Evolutionary conservation across 2,329 filamentous ascomycete species (phyloP).

Genomic region (Raffaelea arxii): DNA sequence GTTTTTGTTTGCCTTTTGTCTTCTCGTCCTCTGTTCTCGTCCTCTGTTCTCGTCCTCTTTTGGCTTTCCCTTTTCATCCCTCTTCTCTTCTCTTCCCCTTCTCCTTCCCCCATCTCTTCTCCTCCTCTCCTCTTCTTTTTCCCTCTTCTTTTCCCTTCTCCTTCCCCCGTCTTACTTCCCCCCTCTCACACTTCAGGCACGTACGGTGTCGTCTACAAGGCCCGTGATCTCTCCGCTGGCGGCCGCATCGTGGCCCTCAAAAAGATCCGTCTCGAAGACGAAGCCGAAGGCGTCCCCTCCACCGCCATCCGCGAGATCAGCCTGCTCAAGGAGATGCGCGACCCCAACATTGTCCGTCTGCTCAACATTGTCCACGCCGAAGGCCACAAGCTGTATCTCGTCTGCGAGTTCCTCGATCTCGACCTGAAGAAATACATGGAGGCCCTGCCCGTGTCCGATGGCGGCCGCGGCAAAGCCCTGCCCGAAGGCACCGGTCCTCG

Average conservation of each 20-base stretch:
- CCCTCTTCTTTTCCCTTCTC: no score
- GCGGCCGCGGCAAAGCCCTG: constrained; percentile 70
- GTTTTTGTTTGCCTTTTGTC: constrained; percentile 14
- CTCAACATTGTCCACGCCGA: constrained; percentile 87
- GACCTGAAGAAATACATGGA: constrained; percentile 96
- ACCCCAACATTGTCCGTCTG: constrained; percentile 76
- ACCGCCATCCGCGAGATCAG: constrained; percentile 89
- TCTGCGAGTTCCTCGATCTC: constrained; percentile 78
- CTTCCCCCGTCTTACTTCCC: no score
- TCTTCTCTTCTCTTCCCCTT: background rate
- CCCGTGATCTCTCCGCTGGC: constrained; percentile 65
- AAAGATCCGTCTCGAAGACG: constrained; percentile 85
- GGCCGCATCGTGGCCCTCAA: constrained; percentile 82
- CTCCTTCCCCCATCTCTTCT: no score
- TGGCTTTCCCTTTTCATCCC: no score
- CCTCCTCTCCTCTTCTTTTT: no score
- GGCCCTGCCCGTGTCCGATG: constrained; percentile 68
- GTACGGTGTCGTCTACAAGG: constrained; percentile 89
- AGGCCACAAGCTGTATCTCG: constrained; percentile 84
- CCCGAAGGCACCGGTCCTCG: constrained; percentile 61
- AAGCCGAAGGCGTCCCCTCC: constrained; percentile 82
- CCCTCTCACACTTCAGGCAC: constrained; percentile 47
- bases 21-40: background rate
- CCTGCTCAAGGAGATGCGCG: constrained; percentile 83
- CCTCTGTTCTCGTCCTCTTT: no score